These are phyloP conservation scores for Datisca glomerata DNA, from an alignment of 306 rosid species.

Conservation along the genomic window DNA sequence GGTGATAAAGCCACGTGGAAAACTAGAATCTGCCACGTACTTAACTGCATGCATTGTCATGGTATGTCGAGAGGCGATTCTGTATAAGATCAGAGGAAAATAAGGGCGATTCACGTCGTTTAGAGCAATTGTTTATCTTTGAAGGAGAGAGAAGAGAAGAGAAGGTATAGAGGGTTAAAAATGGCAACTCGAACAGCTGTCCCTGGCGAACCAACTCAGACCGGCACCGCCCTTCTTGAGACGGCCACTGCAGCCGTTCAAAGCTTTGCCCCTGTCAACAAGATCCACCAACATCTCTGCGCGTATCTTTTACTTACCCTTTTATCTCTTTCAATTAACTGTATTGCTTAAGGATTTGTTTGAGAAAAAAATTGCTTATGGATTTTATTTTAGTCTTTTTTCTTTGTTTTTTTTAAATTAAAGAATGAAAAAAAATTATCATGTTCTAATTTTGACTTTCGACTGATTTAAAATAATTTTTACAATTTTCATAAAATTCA, in stretches of 20 bases:
- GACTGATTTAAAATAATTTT: not conserved
- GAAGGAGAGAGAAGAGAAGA: too few species aligned
- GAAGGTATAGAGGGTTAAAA: not conserved
- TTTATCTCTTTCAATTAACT: not conserved
- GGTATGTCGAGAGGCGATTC: not conserved
- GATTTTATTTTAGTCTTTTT: not conserved
- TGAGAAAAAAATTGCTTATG: too few species aligned
- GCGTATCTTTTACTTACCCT: constrained; percentile 23
- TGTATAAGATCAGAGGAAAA: not conserved
- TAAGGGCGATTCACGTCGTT: constrained; percentile 22
- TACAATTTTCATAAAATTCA: not conserved
- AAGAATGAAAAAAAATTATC: too few species aligned
- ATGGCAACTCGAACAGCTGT: constrained; percentile 4
- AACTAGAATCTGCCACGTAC: not conserved
- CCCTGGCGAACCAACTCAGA: constrained; percentile 38
- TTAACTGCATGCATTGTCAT: constrained; percentile 3
- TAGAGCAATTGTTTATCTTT: too few species aligned
- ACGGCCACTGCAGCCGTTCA: constrained; percentile 54
- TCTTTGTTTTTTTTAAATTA: too few species aligned
- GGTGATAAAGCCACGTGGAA: not conserved
- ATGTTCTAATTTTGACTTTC: too few species aligned
- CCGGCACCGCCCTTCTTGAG: constrained; percentile 39
- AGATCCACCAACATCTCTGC: constrained; percentile 89
- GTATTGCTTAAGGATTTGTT: not conserved
- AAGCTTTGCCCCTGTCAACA: constrained; percentile 45